Conservation (phyloP, 2,329 filamentous ascomycete species). For the Hymenoscyphus fructigenus region DNA sequence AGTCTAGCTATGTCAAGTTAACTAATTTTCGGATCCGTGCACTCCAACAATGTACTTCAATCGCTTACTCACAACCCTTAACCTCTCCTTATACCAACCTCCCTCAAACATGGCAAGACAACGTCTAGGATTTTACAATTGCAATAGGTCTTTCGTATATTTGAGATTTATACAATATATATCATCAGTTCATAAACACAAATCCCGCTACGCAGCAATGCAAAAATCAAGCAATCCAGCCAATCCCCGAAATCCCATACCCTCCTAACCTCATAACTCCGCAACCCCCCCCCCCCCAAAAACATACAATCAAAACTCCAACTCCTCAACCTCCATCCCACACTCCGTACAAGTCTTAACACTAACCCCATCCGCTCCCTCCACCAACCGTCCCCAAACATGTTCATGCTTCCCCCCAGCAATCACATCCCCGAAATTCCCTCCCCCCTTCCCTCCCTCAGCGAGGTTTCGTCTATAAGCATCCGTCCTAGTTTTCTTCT, state of each 20-base stretch:
- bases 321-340: slow-evolving; percentile 76
- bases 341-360: slow-evolving; percentile 78
- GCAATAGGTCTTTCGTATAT: too few species aligned
- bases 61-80: too few species aligned
- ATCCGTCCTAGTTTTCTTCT: slow-evolving; percentile 90
- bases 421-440: slow-evolving; percentile 74
- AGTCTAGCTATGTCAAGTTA: too few species aligned
- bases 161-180: too few species aligned
- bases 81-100: too few species aligned
- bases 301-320: slow-evolving; percentile 38
- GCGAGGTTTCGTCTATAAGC: slow-evolving; percentile 74
- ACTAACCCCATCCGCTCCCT: slow-evolving; percentile 69
- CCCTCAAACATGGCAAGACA: too few species aligned
- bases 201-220: too few species aligned
- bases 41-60: too few species aligned
- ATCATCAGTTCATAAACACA: too few species aligned
- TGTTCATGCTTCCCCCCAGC: slow-evolving; percentile 77
- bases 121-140: too few species aligned
- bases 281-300: background rate
- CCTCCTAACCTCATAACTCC: background rate
- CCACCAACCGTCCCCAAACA: slow-evolving; percentile 75
- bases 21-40: too few species aligned
- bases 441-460: slow-evolving; percentile 46
- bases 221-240: too few species aligned
- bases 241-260: background rate